These are phyloP conservation scores for Leccinellum luteum DNA, from an alignment of 768 basidiomycete species.

Conservation along the genomic window DNA sequence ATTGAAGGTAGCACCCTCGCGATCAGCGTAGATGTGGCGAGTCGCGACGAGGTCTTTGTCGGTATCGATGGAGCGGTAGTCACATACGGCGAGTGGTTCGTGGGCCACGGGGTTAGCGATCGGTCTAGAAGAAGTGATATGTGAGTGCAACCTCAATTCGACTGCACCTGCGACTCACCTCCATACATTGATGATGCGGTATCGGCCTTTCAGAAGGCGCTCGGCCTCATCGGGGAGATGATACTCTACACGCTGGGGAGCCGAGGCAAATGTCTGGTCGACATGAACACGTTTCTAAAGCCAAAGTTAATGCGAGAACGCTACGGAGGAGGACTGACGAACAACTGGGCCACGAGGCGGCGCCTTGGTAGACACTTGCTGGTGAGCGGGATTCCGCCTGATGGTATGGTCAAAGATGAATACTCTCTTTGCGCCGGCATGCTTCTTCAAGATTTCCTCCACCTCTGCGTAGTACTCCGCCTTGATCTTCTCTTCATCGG, in stretches of 20 bases:
- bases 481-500: constrained; percentile 38
- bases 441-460: constrained; percentile 39
- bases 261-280: background rate
- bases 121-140: background rate
- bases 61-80: background rate
- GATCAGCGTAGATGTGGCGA: background rate
- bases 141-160: background rate
- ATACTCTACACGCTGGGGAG: background rate
- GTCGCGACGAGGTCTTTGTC: background rate
- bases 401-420: constrained; percentile 47
- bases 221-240: background rate
- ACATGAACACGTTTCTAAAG: constrained; percentile 10
- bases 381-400: constrained; percentile 24
- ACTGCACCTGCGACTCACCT: constrained; percentile 20
- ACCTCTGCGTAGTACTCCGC: constrained; percentile 41
- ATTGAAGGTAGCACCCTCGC: background rate
- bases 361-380: background rate
- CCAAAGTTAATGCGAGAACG: background rate
- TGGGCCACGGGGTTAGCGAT: background rate
- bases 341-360: constrained; percentile 34
- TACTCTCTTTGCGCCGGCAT: constrained; percentile 38
- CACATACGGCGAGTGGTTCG: background rate
- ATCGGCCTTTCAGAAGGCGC: constrained; percentile 28
- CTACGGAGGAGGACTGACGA: constrained; percentile 14
- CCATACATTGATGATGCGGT: constrained; percentile 48